These are phyloP conservation scores for Termitomyces eurrhizus DNA, from an alignment of 768 basidiomycete species.

Conservation along the genomic window DNA sequence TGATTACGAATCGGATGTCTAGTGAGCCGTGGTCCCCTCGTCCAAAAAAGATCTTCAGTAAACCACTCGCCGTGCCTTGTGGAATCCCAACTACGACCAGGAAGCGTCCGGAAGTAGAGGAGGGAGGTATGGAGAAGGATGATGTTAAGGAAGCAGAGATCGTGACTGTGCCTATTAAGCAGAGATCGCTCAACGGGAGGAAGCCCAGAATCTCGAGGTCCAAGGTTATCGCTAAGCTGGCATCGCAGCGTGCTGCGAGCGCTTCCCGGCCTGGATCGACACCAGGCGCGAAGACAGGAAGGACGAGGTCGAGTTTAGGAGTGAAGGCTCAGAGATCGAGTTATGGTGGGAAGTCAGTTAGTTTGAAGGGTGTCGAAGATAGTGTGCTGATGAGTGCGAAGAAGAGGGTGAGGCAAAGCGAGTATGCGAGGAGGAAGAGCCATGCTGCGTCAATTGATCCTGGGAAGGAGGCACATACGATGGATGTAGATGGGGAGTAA, in stretches of 20 bases:
- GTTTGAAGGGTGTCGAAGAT: slow-evolving; percentile 28
- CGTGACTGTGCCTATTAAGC: slow-evolving; percentile 3
- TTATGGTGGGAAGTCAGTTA: slow-evolving; percentile 29
- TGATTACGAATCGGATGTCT: slow-evolving; percentile 30
- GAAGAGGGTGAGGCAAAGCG: slow-evolving; percentile 74
- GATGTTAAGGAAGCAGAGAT: neutral
- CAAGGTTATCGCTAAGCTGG: slow-evolving; percentile 72
- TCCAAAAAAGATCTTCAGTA: slow-evolving; percentile 45
- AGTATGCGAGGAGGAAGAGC: slow-evolving; percentile 60
- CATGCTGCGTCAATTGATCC: slow-evolving; percentile 21
- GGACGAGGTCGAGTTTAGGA: slow-evolving; percentile 51
- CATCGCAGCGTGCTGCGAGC: slow-evolving; percentile 60
- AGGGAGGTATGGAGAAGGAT: neutral
- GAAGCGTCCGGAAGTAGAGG: slow-evolving; percentile 19
- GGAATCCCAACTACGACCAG: slow-evolving; percentile 33
- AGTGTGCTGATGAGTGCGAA: slow-evolving; percentile 58
- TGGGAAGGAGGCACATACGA: neutral
- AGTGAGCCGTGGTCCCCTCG: slow-evolving; percentile 25
- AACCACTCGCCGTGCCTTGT: slow-evolving; percentile 39
- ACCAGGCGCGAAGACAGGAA: slow-evolving; percentile 23
- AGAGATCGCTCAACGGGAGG: slow-evolving; percentile 39
- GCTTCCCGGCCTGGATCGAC: slow-evolving; percentile 13
- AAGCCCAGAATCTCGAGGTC: slow-evolving; percentile 80
- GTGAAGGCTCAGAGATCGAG: slow-evolving; percentile 37
- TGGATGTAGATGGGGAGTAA: slow-evolving; percentile 14